Percentiles rank a stretch among this genome's conserved stretches.
phyloP scores from a whole-genome alignment of 2,329 filamentous ascomycete species.

The Fusarium sp. region DNA sequence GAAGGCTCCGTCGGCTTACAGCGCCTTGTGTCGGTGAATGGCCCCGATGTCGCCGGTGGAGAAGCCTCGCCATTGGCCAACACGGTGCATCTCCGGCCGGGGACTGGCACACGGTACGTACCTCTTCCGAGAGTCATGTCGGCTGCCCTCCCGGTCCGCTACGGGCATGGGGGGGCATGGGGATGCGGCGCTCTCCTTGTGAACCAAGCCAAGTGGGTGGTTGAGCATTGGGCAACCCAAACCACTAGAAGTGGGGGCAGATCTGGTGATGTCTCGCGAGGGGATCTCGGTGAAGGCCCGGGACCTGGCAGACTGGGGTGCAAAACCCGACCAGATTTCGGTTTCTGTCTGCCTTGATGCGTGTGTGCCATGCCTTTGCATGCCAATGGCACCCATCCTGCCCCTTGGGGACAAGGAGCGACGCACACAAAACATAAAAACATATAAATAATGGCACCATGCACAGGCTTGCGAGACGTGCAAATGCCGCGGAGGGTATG shows the following conservation, averaged over 20 bases:
- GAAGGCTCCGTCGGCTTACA: conserved; percentile 26
- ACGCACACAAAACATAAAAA: conserved; percentile 13
- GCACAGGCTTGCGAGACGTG: conserved; percentile 22
- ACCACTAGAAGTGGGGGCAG: conserved; percentile 22
- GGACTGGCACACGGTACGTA: not conserved
- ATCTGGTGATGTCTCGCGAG: conserved; percentile 44
- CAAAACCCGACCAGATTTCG: conserved; percentile 8
- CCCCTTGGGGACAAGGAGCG: conserved; percentile 4
- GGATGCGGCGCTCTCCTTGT: conserved; percentile 15
- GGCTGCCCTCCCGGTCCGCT: conserved; percentile 21
- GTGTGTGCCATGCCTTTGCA: not conserved
- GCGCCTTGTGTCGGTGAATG: conserved; percentile 41
- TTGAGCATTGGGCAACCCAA: conserved; percentile 27
- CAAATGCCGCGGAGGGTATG: conserved; percentile 12
- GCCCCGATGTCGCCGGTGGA: conserved; percentile 21
- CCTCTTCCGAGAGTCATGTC: conserved; percentile 8
- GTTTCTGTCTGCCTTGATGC: not conserved
- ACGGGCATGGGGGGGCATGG: conserved; percentile 17
- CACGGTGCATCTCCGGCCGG: conserved; percentile 3
- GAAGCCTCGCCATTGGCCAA: conserved; percentile 20
- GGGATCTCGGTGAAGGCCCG: conserved; percentile 45
- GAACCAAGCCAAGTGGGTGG: conserved; percentile 10
- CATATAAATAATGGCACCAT: conserved; percentile 39
- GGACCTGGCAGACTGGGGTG: conserved; percentile 23
- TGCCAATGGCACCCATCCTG: conserved; percentile 24